These are phyloP conservation scores for Penicillium thymicola DNA, from an alignment of 2,329 filamentous ascomycete species.

Conservation along the genomic window DNA sequence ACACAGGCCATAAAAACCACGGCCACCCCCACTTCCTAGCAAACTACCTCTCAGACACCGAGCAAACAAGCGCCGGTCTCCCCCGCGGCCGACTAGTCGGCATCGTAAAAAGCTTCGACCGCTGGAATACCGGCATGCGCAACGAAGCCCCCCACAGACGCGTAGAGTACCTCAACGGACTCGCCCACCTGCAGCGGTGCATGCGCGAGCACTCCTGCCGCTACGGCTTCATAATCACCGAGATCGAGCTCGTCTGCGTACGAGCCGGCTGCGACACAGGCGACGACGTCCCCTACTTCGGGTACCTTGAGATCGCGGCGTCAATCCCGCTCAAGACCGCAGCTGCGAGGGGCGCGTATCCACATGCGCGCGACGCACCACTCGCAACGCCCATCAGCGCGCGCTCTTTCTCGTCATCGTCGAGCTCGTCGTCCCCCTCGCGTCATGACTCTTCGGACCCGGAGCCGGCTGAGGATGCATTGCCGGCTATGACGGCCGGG, in stretches of 20 bases:
- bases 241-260: constrained; percentile 90
- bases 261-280: constrained; percentile 66
- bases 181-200: constrained; percentile 79
- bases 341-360: constrained; percentile 21
- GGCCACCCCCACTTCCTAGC: constrained; percentile 52
- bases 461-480: constrained; percentile 8
- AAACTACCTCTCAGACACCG: constrained; percentile 52
- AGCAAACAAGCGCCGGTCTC: constrained; percentile 48
- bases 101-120: constrained; percentile 86
- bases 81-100: constrained; percentile 67
- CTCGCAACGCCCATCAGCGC: constrained; percentile 32
- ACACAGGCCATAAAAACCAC: constrained; percentile 38
- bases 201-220: constrained; percentile 93
- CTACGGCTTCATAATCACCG: constrained; percentile 94
- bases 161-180: constrained; percentile 82
- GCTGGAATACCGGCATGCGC: constrained; percentile 94
- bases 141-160: constrained; percentile 78
- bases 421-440: constrained; percentile 6
- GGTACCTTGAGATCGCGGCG: constrained; percentile 72
- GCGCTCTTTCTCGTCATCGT: constrained; percentile 28
- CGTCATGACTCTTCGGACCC: constrained; percentile 19
- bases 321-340: constrained; percentile 54
- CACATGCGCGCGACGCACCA: constrained; percentile 17
- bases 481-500: constrained; percentile 51
- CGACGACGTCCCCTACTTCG: constrained; percentile 71